Evolutionary conservation across 2,329 filamentous ascomycete species (phyloP).

Genomic region (Colletotrichum scovillei): DNA sequence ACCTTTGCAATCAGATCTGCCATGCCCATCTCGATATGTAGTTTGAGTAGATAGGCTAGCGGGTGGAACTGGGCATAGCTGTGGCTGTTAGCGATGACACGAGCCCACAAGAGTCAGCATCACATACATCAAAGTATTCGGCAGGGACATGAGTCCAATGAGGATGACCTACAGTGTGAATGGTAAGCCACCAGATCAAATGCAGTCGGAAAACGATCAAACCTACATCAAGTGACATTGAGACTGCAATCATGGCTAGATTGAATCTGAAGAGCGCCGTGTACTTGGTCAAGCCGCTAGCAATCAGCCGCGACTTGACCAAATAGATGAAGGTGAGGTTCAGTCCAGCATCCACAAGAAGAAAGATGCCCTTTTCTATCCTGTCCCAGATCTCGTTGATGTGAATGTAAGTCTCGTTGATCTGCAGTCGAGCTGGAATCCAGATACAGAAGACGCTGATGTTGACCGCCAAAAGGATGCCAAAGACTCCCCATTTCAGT

Average conservation of each 20-base stretch:
- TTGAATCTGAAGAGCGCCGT: constrained; percentile 52
- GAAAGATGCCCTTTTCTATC: constrained; percentile 58
- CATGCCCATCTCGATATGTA: constrained; percentile 64
- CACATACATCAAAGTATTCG: constrained; percentile 41
- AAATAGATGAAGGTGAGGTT: constrained; percentile 59
- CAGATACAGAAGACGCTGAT: constrained; percentile 62
- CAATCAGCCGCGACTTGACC: constrained; percentile 57
- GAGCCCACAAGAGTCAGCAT: rapidly evolving
- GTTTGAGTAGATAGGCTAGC: constrained; percentile 58
- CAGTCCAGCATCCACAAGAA: constrained; percentile 56
- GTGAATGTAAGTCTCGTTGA: constrained; percentile 49
- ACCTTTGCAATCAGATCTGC: constrained; percentile 57
- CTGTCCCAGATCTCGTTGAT: constrained; percentile 62
- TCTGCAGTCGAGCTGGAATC: constrained; percentile 59
- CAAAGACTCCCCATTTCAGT: constrained; percentile 57
- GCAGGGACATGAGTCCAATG: constrained; percentile 43
- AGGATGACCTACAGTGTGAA: not conserved
- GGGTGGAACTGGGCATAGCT: constrained; percentile 53
- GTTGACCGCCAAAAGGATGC: constrained; percentile 56
- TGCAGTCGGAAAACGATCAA: not conserved
- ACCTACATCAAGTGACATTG: constrained; percentile 42
- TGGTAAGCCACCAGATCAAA: not conserved
- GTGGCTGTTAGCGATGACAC: rapidly evolving
- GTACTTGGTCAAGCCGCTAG: constrained; percentile 61
- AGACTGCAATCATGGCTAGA: constrained; percentile 40